Conservation (phyloP, 192 early-diverging fungal genomes). For the Linnemannia zychae region DNA sequence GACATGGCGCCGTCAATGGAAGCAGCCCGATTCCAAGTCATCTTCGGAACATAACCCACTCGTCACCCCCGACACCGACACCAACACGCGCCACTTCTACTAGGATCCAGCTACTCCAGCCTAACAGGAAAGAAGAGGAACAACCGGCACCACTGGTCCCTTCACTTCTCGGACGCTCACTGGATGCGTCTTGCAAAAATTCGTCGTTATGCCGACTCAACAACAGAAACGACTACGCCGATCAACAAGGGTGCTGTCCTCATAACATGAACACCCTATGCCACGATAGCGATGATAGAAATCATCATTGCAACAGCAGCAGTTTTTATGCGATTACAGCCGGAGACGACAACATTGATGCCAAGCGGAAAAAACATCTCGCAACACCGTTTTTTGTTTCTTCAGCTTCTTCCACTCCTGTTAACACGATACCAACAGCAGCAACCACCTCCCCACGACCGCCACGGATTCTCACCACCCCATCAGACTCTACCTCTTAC, state of each 20-base stretch:
- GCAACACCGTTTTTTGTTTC: not conserved
- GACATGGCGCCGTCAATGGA: not conserved
- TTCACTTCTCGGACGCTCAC: not conserved
- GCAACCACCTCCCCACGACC: not conserved
- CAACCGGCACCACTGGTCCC: not conserved
- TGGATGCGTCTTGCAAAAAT: slow-evolving; percentile 10
- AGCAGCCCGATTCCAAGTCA: not conserved
- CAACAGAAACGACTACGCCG: slow-evolving; percentile 12
- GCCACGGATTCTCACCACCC: not conserved
- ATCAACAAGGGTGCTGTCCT: not conserved
- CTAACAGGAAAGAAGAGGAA: not conserved
- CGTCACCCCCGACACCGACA: not conserved
- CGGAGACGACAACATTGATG: not conserved
- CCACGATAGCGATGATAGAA: slow-evolving; percentile 1
- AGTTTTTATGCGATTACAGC: not conserved
- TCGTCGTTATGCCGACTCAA: not conserved
- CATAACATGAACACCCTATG: not conserved
- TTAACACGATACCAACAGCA: not conserved
- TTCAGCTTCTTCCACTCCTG: not conserved
- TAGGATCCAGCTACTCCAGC: not conserved
- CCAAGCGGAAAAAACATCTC: not conserved
- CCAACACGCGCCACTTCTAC: not conserved
- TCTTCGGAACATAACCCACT: slow-evolving; percentile 12
- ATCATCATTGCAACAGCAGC: slow-evolving; percentile 1
- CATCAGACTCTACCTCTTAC: not conserved